Evolutionary conservation across 1,284 basidiomycete genomes (phyloP).

Genomic region (Microbotryum violaceum): DNA sequence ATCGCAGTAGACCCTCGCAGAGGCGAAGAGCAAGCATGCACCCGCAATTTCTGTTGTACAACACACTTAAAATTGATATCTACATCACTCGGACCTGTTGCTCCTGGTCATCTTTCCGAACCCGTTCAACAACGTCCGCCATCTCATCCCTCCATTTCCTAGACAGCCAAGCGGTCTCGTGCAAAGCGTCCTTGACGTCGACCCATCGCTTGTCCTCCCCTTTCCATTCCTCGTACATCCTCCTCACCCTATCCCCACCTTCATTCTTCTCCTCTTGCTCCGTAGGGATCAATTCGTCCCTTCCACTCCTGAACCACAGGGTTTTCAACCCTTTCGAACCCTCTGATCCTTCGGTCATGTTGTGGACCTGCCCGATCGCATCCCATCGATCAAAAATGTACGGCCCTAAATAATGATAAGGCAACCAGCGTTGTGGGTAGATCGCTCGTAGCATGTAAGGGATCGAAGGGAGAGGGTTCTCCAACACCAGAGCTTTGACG

Average conservation of each 20-base stretch:
- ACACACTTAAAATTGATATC: no score
- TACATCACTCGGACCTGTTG: no score
- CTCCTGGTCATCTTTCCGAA: no score
- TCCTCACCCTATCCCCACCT: constrained; percentile 10
- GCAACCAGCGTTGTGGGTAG: constrained; percentile 50
- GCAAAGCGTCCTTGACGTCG: constrained; percentile 13
- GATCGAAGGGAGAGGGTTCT: constrained; percentile 51
- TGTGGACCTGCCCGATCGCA: constrained; percentile 35
- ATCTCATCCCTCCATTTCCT: constrained; percentile 16
- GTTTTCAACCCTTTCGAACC: background rate
- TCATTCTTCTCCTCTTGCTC: background rate
- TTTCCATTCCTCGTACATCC: constrained; percentile 15
- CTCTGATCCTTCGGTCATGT: background rate
- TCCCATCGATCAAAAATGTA: constrained; percentile 50
- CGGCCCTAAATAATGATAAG: constrained; percentile 48
- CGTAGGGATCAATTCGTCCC: constrained; percentile 27
- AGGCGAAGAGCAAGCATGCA: no score
- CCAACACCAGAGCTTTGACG: constrained; percentile 44
- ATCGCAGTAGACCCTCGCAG: no score
- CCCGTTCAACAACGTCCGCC: no score
- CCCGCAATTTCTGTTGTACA: no score
- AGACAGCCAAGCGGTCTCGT: constrained; percentile 22
- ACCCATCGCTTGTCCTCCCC: constrained; percentile 10
- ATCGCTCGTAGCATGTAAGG: constrained; percentile 49
- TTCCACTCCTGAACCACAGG: constrained; percentile 24